Evolutionary conservation across 306 rosid genomes (phyloP), one percentile per base, ranked within the genome.

Genomic region (Mucuna pruriens): DNA sequence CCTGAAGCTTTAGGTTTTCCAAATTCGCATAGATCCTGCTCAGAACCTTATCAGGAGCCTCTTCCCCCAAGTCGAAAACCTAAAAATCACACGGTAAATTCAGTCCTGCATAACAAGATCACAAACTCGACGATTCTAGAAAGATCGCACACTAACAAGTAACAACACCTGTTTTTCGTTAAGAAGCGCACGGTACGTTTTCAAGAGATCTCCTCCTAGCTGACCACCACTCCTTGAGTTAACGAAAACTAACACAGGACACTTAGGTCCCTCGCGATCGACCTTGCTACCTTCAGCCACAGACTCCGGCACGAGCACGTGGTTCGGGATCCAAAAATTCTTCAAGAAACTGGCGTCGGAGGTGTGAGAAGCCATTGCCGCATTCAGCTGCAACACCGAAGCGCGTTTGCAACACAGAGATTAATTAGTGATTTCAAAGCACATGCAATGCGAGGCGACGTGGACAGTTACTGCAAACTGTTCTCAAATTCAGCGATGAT

Each of bases 161-260:
- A 36, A 26, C 65, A 16, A 9, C 38, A 91, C 99, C 97, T 95
- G 99, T 25, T 84, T 76, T 38, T 85, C 76, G 44, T 77, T 90
- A 19, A 93, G 98, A 74, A 95, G 86, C 58, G 83, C 4, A 17
- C 90, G 90, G 76, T 86, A 95, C 8, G 99, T 88, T 55, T 67
- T 52, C 72, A 95, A 83, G 44, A 95, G 98, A 51, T 85, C 81
- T 36, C 94, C 98, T 58, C 99, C 99, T 12, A 95, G 90, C 88
- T 90, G 99, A 29, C 99, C 99, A 67, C 99, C 99, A 84, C 99
- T 95, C 85, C 61, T 93, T 73, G 98, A 90, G 82, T 95, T 95
- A 62, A 93, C 85, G 74, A 95, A 95, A 61, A 95, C 95, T 48
- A 95, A 84, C 75, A 93, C 96, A 2, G 99, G 99, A 82, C 89